These are phyloP conservation scores for Scheffersomyces ergatensis DNA, from an alignment of 805 yeast genomes.

Conservation along the genomic window DNA sequence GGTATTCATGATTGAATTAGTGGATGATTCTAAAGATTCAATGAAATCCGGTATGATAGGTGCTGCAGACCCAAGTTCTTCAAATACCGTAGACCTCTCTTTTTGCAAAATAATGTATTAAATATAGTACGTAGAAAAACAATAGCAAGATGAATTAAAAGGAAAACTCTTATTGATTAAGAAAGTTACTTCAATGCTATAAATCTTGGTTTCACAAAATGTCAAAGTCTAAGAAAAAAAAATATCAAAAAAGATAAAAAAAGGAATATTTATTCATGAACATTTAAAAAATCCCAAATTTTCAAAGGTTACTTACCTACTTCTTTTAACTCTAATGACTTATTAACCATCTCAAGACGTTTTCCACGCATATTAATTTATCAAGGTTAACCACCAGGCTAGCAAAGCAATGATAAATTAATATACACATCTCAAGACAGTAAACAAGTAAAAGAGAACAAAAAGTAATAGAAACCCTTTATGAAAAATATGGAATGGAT, in stretches of 20 bases:
- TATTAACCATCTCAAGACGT: too few species aligned
- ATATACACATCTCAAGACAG: conserved; percentile 19
- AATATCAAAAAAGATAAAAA: not conserved
- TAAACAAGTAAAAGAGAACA: too few species aligned
- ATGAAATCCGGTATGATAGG: conserved; percentile 33
- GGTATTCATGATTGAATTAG: conserved; percentile 1
- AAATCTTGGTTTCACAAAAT: conserved; percentile 11
- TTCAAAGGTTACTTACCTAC: too few species aligned
- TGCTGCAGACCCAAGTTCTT: conserved; percentile 34
- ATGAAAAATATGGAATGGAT: too few species aligned
- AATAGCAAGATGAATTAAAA: not conserved
- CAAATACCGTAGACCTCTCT: too few species aligned
- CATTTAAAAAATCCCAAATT: too few species aligned
- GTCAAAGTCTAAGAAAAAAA: not conserved
- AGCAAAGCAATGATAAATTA: conserved; percentile 11
- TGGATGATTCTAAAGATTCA: conserved; percentile 12
- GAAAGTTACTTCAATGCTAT: conserved; percentile 34
- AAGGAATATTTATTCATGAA: too few species aligned
- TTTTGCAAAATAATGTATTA: conserved; percentile 6
- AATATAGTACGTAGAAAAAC: not conserved
- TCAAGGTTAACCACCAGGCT: conserved; percentile 10
- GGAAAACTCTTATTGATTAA: not conserved
- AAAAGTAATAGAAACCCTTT: too few species aligned
- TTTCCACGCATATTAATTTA: conserved; percentile 24
- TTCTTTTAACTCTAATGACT: too few species aligned